Evolutionary conservation across 2,329 filamentous ascomycete species (phyloP), one percentile per base, ranked within the genome.

Genomic region (Arthrobotrys conoides): DNA sequence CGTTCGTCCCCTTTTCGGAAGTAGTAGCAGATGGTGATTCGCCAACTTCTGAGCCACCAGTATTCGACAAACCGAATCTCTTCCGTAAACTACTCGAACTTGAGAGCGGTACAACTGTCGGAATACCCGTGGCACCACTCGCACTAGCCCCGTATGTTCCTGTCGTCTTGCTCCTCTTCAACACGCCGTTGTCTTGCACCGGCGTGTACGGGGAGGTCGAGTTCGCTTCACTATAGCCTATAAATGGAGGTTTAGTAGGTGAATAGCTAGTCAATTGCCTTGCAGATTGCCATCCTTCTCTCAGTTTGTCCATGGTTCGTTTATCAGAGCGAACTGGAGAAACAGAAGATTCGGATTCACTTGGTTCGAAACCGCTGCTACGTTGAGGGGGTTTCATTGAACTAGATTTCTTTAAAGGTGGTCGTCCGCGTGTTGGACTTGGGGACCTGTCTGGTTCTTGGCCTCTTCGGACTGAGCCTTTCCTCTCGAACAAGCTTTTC

Each of bases 341-440:
- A 64, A 64, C 18, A 12, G 68, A 72, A 61, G 44, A 49, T 44
- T 68, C 68, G 12, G 70, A 67, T 24, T 72, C 69, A 24, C 59
- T 72, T 27, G 69, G 66, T 38, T 72, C 33, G 22, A 63, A 36
- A 6, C 69, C 30, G 22, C 49, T 22, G 33, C 38, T 8, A 44
- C 20, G 61, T 20, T 38, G 46, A 22, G 20, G 49, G 27, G 61
- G 63, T 5, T 22, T 59, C 16, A 22, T 18, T 8, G 53, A 16
- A 33, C 20, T 51, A 9, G 61, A 49, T 65, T 30, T 14, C 53
- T 44, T 59, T 2, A 78, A 69, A 20, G 22, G 64, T 22, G 68
- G 44, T 36, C 75, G 63, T 68, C 75, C 75, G 16, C 75, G 75
- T 68, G 75, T 78, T 78, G 75, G 75, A 78, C 75, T 78, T 27